phyloP scores from a whole-genome alignment of 306 rosid species.

The Glycine soja region DNA sequence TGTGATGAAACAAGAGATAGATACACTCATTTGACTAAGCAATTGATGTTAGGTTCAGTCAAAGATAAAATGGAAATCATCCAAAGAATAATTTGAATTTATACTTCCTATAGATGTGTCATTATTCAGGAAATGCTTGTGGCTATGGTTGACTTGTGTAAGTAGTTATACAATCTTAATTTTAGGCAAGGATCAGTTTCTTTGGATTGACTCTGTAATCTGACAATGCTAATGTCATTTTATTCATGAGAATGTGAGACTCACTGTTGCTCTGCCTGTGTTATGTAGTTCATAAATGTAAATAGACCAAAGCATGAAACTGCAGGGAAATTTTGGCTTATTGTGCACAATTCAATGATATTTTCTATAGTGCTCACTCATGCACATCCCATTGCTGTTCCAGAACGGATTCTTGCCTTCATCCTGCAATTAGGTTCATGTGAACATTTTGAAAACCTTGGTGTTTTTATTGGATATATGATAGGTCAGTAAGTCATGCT shows the following conservation, averaged over 20 bases:
- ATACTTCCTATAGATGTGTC: background rate
- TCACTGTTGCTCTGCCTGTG: background rate
- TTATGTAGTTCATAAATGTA: background rate
- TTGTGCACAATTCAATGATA: slow-evolving; percentile 75
- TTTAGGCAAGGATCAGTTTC: background rate
- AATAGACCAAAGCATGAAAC: background rate
- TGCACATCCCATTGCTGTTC: too few relatives aligned
- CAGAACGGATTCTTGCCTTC: too few relatives aligned
- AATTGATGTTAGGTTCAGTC: too few relatives aligned
- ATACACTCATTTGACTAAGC: too few relatives aligned
- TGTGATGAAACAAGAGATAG: too few relatives aligned
- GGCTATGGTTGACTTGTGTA: background rate
- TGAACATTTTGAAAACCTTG: too few relatives aligned
- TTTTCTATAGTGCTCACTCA: slow-evolving; percentile 45
- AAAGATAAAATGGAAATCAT: too few relatives aligned
- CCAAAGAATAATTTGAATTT: too few relatives aligned
- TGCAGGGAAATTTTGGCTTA: background rate
- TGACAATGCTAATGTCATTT: background rate
- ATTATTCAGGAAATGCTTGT: background rate
- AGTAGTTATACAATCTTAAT: background rate
- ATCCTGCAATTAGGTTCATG: too few relatives aligned
- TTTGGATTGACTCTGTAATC: background rate
- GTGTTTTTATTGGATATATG: too few relatives aligned
- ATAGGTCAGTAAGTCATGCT: too few relatives aligned
- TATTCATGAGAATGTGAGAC: background rate